Evolutionary conservation across 331 rosid species (phyloP), one percentile per base, ranked within the genome.

Genomic region (Quercus phellos): DNA sequence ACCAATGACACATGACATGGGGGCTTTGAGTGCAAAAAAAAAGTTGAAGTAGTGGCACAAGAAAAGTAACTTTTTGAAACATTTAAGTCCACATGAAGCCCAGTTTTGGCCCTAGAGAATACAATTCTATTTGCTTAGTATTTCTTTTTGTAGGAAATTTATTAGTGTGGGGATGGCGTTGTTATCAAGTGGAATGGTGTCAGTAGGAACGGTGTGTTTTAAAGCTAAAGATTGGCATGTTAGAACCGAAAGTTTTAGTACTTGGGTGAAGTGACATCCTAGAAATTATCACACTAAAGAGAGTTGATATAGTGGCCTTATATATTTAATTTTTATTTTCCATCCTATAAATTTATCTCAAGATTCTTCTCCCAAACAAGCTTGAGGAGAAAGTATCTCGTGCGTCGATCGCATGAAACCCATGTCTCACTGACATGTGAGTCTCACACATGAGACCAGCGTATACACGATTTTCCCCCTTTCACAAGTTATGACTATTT

Each of bases 1-100:
- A 51, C 64, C 29, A 72, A 51, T 24, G 32, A 12, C 55, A 56
- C 79, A 80, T 76, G 55, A 9, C 58, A 21, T 71, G 63, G 14
- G 73, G 14, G 73, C 64, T 64, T 77, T 56, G 34, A 80, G 75
- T 82, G 76, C 71, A 46, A 72, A 81, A 61, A 46, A 55, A 76
- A 70, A 55, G 46, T 51, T 51, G 60, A 73, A 70, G 74, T 51
- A 78, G 85, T 82, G 89, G 82, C 68, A 38, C 67, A 50, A 55
- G 68, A 61, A 72, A 80, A 84, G 82, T 43, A 42, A 34, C 90
- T 77, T 87, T 82, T 60, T 73, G 68, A 79, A 84, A 68, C 82
- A 74, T 74, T 77, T 26, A 42, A 42, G 56, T 38, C 72, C 90
- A 58, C 85, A 61, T 80, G 81, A 63, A 77, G 46, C 82, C 38